Base-by-base conservation (phyloP, 2,329 filamentous ascomycete genomes). In the Aspergillus awamori region DNA sequence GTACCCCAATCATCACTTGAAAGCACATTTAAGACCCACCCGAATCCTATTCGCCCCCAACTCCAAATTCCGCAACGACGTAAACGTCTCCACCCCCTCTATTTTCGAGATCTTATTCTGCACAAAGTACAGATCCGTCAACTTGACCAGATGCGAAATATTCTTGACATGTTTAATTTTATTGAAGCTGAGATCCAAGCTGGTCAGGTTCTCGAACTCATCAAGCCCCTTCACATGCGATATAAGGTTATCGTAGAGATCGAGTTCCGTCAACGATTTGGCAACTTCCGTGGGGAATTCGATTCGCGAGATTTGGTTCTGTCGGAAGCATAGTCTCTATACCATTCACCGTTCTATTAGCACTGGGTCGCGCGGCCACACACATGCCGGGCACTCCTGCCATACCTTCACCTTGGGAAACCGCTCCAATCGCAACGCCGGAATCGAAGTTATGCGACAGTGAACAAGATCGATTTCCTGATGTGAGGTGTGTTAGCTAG, bases 101-200 rank as follows among this genome's bases (percentile, higher is more conserved):
- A 99, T 97, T 58, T 83, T 88, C 67, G 85, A 85, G 73, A 99
- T 96, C 77, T 95, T 95, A 79, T 99, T 98, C 73, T 96, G 92
- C 53, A 98, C 92, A 69, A 99, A 91, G 76, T 90, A 99, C 3
- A 99, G 76, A 68, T 98, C 92, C 64, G 84, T 89, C 60, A 98
- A 84, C 57, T 92, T 84, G 22, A 81, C 89, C 61, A 99, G 81
- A 70, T 94, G 90, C 61, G 85, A 84, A 66, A 98, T 81, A 70
- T 94, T 88, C 78, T 96, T 97, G 81, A 99, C 96, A 78, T 97
- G 93, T 77, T 97, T 97, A 81, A 99, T 94, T 82, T 98, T 98
- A 83, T 99, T 99, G 86, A 97, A 99, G 76, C 91, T 96, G 55
- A 99, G 83, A 75, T 99, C 95, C 58, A 99, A 86, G 59, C 82